Evolutionary conservation across 2,329 filamentous ascomycete species (phyloP).

Genomic region (Ceratocystis cacaofunesta): DNA sequence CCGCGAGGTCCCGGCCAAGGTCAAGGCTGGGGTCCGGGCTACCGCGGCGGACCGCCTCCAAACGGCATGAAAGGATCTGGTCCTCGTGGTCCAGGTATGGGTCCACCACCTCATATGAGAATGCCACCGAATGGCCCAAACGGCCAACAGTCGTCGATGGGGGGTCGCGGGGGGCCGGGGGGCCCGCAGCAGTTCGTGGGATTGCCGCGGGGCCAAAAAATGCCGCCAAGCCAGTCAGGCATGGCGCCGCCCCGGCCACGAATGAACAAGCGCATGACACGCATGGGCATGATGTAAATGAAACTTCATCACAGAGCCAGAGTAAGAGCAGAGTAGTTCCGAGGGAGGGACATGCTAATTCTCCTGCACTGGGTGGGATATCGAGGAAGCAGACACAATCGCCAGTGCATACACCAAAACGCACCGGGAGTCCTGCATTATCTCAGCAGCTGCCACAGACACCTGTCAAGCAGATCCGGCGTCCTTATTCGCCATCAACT

Average conservation of each 20-base stretch:
- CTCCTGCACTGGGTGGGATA: not conserved
- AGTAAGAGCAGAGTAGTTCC: not conserved
- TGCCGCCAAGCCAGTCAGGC: slow-evolving; percentile 24
- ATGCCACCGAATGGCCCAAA: slow-evolving; percentile 10
- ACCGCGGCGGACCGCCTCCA: slow-evolving; percentile 18
- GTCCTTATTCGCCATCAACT: slow-evolving; percentile 7
- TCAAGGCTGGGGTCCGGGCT: not conserved
- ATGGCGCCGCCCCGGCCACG: slow-evolving; percentile 25
- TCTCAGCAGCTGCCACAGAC: slow-evolving; percentile 2
- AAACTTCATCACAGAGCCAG: not conserved
- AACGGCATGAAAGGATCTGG: slow-evolving; percentile 19
- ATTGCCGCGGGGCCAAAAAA: slow-evolving; percentile 18
- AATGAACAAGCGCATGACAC: slow-evolving; percentile 49
- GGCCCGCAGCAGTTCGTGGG: slow-evolving; percentile 17
- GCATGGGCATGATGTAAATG: slow-evolving; percentile 41
- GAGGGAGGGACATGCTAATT: not conserved
- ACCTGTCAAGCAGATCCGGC: slow-evolving; percentile 13
- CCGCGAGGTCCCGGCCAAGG: slow-evolving; percentile 13
- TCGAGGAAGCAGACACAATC: not conserved
- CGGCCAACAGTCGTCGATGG: slow-evolving; percentile 16
- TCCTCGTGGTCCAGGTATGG: slow-evolving; percentile 15
- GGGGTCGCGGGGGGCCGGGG: slow-evolving; percentile 17
- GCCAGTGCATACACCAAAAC: not conserved
- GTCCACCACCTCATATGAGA: not conserved
- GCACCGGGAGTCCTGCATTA: not conserved